Evolutionary conservation across 2,329 filamentous ascomycete genomes (phyloP), one percentile per base, ranked within the genome.

Genomic region (Fusarium sp.): DNA sequence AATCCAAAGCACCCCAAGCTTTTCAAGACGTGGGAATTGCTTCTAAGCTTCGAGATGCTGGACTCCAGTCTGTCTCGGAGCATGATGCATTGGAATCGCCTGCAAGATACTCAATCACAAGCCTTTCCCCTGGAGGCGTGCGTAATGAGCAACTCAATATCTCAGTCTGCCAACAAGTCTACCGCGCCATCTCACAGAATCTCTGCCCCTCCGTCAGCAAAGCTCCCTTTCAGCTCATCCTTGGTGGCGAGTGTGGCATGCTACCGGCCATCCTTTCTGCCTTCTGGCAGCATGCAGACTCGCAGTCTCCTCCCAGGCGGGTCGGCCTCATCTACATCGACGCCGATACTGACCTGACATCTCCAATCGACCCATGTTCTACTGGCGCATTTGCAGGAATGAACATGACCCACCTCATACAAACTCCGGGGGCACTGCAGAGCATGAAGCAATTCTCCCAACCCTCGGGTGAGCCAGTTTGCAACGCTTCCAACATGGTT

Each of bases 311-410:
- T 5, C 23, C 65, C 1, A 34, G 61, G 7, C 71, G 67, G 1
- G 61, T 77, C 16, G 76, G 76, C 18, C 63, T 77, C 32, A 48
- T 76, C 66, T 77, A 77, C 2, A 77, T 77, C 30, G 76, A 77
- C 16, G 75, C 73, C 1, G 73, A 77, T 48, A 77, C 76, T 0
- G 76, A 77, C 1, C 59, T 77, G 27, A 57, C 65, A 3, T 77
- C 75, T 7, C 73, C 76, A 4, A 67, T 58, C 1, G 73, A 77
- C 5, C 27, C 66, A 11, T n/a, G 25, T 50, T 73, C 76, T 6
- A 77, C 54, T 6, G 71, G 73, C 1, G 71, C 67, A 3, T 77
- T 77, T 27, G 72, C 75, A 37, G 72, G 74, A 14, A 77, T 77
- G 74, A 77, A 70, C 18, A 77, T 77, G 67, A 61, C 74, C 2